Evolutionary conservation across 2,329 filamentous ascomycete species (phyloP).

Genomic region (Penicillium sp.): DNA sequence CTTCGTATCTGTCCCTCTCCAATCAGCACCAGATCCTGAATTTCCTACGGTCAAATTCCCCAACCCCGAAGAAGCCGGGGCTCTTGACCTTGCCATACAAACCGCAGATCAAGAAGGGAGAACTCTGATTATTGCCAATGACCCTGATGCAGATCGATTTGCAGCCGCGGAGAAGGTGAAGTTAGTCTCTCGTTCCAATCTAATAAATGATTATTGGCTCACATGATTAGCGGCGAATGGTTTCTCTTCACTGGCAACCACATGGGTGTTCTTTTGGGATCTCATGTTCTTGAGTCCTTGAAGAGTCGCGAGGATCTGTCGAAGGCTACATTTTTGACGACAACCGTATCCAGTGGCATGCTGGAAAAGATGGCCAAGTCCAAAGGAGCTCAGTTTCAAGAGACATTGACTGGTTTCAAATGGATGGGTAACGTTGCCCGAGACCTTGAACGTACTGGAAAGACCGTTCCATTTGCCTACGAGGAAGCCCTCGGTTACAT

Average conservation of each 20-base stretch:
- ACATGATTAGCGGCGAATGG: conserved; percentile 50
- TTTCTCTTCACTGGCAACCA: conserved; percentile 67
- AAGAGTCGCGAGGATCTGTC: conserved; percentile 29
- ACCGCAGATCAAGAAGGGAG: conserved; percentile 54
- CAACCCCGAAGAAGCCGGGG: conserved; percentile 66
- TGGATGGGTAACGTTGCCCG: conserved; percentile 65
- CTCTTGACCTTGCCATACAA: conserved; percentile 59
- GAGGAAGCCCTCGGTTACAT: conserved; percentile 69
- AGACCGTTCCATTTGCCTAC: conserved; percentile 59
- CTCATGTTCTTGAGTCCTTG: conserved; percentile 54
- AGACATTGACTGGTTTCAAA: conserved; percentile 68
- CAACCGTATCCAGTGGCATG: conserved; percentile 66
- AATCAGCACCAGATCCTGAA: conserved; percentile 61
- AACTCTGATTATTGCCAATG: conserved; percentile 60
- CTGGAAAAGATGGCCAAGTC: conserved; percentile 56
- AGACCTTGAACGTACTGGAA: conserved; percentile 51
- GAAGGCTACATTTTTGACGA: conserved; percentile 59
- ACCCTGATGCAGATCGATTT: conserved; percentile 67
- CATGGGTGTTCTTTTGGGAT: conserved; percentile 61
- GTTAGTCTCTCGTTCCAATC: conserved; percentile 25
- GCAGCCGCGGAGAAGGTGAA: conserved; percentile 60
- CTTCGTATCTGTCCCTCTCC: conserved; percentile 42
- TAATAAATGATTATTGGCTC: neutral
- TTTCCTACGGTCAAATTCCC: conserved; percentile 66
- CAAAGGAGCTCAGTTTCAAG: conserved; percentile 59